These are phyloP conservation scores for Ephemerocybe angulata DNA, from an alignment of 768 basidiomycete genomes.

Conservation along the genomic window DNA sequence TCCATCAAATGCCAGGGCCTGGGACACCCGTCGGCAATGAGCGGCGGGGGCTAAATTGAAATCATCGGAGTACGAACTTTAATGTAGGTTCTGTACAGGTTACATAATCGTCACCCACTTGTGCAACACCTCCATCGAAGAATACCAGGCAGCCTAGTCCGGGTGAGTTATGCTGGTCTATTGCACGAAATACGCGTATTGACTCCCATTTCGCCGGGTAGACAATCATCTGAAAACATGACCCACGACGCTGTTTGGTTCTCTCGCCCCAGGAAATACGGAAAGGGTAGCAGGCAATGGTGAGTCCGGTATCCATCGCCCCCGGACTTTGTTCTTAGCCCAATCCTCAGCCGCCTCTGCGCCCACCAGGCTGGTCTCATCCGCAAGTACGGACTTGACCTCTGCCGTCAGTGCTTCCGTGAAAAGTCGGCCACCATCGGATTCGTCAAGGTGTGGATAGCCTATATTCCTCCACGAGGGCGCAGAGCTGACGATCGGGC, in stretches of 20 bases:
- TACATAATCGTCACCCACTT: slow-evolving; percentile 28
- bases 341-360: slow-evolving; percentile 76
- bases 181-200: not conserved
- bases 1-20: not conserved
- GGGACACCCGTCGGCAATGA: not conserved
- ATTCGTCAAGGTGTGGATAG: slow-evolving; percentile 76
- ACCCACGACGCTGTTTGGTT: slow-evolving; percentile 99
- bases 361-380: slow-evolving; percentile 97
- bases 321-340: slow-evolving; percentile 4
- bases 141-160: slow-evolving; percentile 7
- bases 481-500: not conserved
- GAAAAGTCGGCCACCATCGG: slow-evolving; percentile 93
- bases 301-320: slow-evolving; percentile 35
- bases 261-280: slow-evolving; percentile 91
- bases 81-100: slow-evolving; percentile 34
- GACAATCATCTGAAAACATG: slow-evolving; percentile 49
- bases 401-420: slow-evolving; percentile 98
- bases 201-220: not conserved
- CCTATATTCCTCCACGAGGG: not conserved
- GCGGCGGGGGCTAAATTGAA: not conserved
- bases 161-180: slow-evolving; percentile 1
- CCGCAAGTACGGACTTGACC: slow-evolving; percentile 94
- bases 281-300: slow-evolving; percentile 96
- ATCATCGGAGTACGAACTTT: slow-evolving; percentile 34
- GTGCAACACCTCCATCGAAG: slow-evolving; percentile 17